Base-by-base conservation (phyloP, 768 basidiomycete genomes). In the Kwoniella dendrophila region DNA sequence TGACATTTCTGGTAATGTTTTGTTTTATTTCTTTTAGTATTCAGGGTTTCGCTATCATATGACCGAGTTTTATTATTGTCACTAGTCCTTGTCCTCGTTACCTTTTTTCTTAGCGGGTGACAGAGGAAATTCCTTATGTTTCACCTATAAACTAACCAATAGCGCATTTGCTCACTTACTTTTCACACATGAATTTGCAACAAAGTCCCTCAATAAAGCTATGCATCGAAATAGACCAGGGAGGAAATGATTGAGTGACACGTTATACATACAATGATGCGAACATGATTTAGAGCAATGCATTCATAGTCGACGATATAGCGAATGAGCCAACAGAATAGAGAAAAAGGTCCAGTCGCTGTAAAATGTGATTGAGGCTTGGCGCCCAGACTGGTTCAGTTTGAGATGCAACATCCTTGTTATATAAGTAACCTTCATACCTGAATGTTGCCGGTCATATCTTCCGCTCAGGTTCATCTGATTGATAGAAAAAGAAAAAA, bases 371-470 rank as follows among this genome's bases (percentile, higher is more conserved):
- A 34, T 36, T 18, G 45, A 27, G 57, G 57, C 57, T 59, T 59
- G 57, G 57, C 57, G 47, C 47, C 47, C 36, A 59, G 57, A 30
- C 57, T 47, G 55, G 44, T 32, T 33, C 49, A n/a, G 26, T 26
- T 30, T 26, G 26, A 51, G 18, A 51, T 51, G 26, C 11, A 48
- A 48, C 24, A 48, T 8, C 16, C 12, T 14, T 20, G 20, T 43
- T n/a, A n/a, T n/a, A n/a, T n/a, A n/a, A n/a, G n/a, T 38, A 18
- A 38, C 36, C 36, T 38, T 38, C 8, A 18, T 8, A 8, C 18
- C 36, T 18, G 8, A 43, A n/a, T n/a, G n/a, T n/a, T 43, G 20
- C 41, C 41, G 41, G 5, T 43, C 12, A 43, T 20, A 8, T 43
- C 41, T 20, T 43, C 41, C 41, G 41, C 41, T 14, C 20, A 10